Base-by-base conservation (phyloP, 2,329 filamentous ascomycete genomes). In the Penicillium thymicola region DNA sequence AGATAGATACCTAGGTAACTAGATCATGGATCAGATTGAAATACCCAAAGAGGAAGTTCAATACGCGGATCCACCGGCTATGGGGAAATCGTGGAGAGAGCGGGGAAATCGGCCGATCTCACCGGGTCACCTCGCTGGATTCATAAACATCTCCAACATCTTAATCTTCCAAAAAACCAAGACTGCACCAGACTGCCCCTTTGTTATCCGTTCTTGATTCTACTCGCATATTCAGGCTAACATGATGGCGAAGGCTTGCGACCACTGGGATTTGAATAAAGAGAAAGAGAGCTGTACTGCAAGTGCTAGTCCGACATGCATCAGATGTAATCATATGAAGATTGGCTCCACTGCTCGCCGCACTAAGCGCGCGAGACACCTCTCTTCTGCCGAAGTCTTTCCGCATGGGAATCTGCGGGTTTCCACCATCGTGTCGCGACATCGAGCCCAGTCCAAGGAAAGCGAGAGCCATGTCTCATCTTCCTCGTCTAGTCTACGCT, bases 221-320 rank as follows among this genome's bases (percentile, higher is more conserved):
- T 10, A 18, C 28, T 34, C 4, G 37, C 27, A 23, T 13, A 32
- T 6, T 76, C 78, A 55, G 79, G 81, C 37, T 16, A 30, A 38
- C 48, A 63, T 59, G 55, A 61, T 60, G 34, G 48, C 62, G 42
- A 65, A 56, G 57, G 55, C 58, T 48, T 66, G 63, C 58, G 57
- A 60, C 47, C 54, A 59, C 38, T 66, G 59, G 45, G 58, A 61
- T 41, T 40, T 41, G 42, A 60, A 49, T 46, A 58, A 63, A 50
- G 64, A 65, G 47, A 65, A 60, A 42, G 64, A 65, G 44, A 63
- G 61, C 55, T 60, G 58, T 57, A 57, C 63, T 50, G 44, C 54
- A 21, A 56, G 51, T 28, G 59, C 57, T 45, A 49, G 57, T 40
- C 57, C 54, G 30, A 50, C 61, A 48, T 66, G 64, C 57, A 49